Conservation (phyloP, 306 rosid genomes). For the Medicago arabica region DNA sequence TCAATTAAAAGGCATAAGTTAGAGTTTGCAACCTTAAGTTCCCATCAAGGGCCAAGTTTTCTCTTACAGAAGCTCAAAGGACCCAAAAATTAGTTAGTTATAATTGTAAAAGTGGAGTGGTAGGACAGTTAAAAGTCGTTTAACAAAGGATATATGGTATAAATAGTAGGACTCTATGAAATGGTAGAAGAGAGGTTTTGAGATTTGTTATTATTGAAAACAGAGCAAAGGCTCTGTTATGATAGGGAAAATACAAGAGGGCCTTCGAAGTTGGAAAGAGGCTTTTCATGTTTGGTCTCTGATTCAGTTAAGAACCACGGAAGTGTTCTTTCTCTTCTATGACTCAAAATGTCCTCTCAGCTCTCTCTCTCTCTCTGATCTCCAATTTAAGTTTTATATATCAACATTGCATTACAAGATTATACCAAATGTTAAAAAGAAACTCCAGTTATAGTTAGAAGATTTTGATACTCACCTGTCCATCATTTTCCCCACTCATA, state of each 20-base stretch:
- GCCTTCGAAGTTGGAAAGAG: neutral
- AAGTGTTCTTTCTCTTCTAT: neutral
- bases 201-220: constrained; percentile 6
- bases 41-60: neutral
- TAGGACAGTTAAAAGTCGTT: neutral
- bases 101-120: neutral
- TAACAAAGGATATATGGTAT: neutral
- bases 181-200: neutral
- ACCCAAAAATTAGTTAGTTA: too few relatives aligned
- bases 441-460: neutral
- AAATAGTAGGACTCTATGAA: neutral
- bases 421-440: neutral
- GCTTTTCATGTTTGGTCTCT: neutral
- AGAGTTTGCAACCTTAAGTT: constrained; percentile 8
- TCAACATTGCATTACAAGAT: neutral
- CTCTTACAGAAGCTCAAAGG: too few relatives aligned
- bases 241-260: neutral
- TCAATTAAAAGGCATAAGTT: constrained; percentile 5
- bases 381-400: neutral
- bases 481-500: neutral
- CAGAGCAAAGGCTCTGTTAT: neutral
- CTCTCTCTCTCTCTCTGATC: too few relatives aligned
- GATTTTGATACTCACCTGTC: neutral
- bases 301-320: neutral
- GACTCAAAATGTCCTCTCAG: too few relatives aligned